These are phyloP conservation scores for Harrya chromipes DNA, from an alignment of 768 basidiomycete species.

Conservation along the genomic window DNA sequence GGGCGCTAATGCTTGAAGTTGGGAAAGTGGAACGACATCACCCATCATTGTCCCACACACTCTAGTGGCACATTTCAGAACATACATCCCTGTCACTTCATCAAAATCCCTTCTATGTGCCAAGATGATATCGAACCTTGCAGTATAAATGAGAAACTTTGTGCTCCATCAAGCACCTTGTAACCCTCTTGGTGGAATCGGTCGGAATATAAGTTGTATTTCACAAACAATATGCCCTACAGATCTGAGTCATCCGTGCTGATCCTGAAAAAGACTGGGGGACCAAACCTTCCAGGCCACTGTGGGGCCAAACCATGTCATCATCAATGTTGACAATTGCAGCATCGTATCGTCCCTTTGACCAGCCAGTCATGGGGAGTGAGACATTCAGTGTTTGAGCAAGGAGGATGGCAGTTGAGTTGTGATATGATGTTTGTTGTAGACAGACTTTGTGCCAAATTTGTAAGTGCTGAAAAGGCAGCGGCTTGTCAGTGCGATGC, in stretches of 20 bases:
- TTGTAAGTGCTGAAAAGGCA: slow-evolving; percentile 27
- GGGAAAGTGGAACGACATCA: slow-evolving; percentile 26
- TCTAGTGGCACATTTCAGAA: slow-evolving; percentile 18
- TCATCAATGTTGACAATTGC: slow-evolving; percentile 19
- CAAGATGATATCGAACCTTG: slow-evolving; percentile 24
- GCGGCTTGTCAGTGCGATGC: neutral
- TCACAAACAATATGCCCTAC: slow-evolving; percentile 15
- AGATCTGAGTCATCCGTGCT: neutral
- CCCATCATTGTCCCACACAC: slow-evolving; percentile 16
- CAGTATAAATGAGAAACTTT: slow-evolving; percentile 24
- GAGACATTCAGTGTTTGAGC: slow-evolving; percentile 17
- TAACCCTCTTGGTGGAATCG: neutral
- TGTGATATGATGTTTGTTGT: slow-evolving; percentile 22
- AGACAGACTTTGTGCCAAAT: slow-evolving; percentile 28
- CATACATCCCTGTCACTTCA: slow-evolving; percentile 17
- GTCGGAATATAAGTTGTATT: slow-evolving; percentile 16
- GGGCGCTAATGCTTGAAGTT: slow-evolving; percentile 21
- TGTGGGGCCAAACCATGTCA: slow-evolving; percentile 15
- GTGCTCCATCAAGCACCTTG: neutral
- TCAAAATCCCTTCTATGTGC: slow-evolving; percentile 10
- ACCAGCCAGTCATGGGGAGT: slow-evolving; percentile 19
- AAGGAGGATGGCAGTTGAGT: neutral
- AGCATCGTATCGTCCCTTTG: slow-evolving; percentile 19
- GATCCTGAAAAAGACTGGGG: neutral
- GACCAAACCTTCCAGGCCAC: slow-evolving; percentile 8